phyloP scores from a whole-genome alignment of 352 stramenopile species.

The Blastocystis hominis region DNA sequence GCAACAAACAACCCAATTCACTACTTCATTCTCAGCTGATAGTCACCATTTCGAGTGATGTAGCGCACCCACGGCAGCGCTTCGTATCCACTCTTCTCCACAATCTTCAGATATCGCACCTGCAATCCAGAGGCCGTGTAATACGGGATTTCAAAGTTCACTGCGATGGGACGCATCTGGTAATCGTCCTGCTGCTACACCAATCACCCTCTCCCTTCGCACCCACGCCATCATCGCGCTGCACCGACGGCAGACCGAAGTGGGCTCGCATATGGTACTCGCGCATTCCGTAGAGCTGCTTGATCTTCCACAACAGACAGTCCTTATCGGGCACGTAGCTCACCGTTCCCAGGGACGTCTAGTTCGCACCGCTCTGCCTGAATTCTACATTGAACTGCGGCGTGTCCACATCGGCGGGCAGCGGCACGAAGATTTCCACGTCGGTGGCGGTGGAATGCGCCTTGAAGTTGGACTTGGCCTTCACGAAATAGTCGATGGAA shows the following conservation, averaged over 20 bases:
- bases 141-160: slow-evolving; percentile 73
- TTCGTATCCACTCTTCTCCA: slow-evolving; percentile 98
- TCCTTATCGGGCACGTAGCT: slow-evolving; percentile 93
- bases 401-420: slow-evolving; percentile 93
- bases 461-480: slow-evolving; percentile 97
- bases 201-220: neutral
- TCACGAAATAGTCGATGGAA: slow-evolving; percentile 67
- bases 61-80: slow-evolving; percentile 97
- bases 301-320: slow-evolving; percentile 96
- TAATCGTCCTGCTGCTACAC: slow-evolving; percentile 66
- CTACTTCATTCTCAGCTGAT: slow-evolving; percentile 87
- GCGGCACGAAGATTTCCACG: slow-evolving; percentile 98
- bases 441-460: slow-evolving; percentile 93
- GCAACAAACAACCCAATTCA: neutral
- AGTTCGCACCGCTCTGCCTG: neutral
- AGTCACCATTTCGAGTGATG: slow-evolving; percentile 98
- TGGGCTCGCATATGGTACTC: slow-evolving; percentile 99
- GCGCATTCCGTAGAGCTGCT: slow-evolving; percentile 92
- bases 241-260: slow-evolving; percentile 93
- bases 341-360: slow-evolving; percentile 33
- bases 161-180: slow-evolving; percentile 77
- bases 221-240: slow-evolving; percentile 67
- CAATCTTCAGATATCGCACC: slow-evolving; percentile 99
- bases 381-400: slow-evolving; percentile 88
- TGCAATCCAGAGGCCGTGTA: slow-evolving; percentile 89